Evolutionary conservation across 306 rosid species (phyloP).

Genomic region (Lathyrus sativus): DNA sequence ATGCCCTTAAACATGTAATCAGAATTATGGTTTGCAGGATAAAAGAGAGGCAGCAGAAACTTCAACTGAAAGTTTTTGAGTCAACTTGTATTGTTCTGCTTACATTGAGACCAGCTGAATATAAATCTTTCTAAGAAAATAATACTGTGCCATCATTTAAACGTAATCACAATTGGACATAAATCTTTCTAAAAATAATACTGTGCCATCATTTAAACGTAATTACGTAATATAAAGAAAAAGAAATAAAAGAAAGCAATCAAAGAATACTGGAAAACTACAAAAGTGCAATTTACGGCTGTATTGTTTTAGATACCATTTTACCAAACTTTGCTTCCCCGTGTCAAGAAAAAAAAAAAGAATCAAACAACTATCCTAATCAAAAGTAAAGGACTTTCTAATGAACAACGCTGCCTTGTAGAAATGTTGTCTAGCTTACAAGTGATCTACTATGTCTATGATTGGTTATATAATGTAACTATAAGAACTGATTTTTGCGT

Average conservation of each 20-base stretch:
- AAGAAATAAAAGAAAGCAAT: neutral
- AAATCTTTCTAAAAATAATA: conserved; percentile 8
- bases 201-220: neutral
- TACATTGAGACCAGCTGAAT: conserved; percentile 5
- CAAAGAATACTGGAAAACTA: neutral
- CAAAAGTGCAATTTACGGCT: neutral
- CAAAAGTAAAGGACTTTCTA: conserved; percentile 20
- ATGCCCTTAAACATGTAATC: conserved; percentile 19
- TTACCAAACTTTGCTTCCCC: neutral
- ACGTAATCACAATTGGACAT: conserved; percentile 23
- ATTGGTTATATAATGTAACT: neutral
- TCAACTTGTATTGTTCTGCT: neutral
- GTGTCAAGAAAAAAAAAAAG: neutral
- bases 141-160: neutral
- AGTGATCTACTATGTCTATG: neutral
- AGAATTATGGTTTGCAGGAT: neutral
- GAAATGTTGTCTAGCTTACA: conserved; percentile 25
- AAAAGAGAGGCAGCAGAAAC: conserved; percentile 5
- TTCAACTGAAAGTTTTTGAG: neutral
- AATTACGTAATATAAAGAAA: neutral
- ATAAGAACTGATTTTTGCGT: neutral
- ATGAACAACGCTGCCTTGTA: conserved; percentile 12
- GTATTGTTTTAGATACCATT: neutral
- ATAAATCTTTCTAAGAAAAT: conserved; percentile 15
- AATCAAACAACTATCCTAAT: neutral